Evolutionary conservation across 2,329 filamentous ascomycete species (phyloP), one percentile per base, ranked within the genome.

Genomic region (Curvularia eragrostidis): DNA sequence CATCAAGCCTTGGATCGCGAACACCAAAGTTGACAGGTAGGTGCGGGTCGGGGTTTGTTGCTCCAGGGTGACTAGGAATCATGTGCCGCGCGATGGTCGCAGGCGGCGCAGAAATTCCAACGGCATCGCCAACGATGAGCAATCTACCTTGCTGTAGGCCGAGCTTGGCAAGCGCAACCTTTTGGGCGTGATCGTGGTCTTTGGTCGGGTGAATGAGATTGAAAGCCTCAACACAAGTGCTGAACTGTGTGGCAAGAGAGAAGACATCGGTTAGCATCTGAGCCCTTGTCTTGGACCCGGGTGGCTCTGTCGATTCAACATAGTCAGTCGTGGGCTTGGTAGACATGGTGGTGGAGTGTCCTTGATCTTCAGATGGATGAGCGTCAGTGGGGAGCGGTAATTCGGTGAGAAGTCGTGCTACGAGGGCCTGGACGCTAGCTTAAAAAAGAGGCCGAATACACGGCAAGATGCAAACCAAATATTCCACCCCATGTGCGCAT

Each of bases 121-220:
- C 73, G 5, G 77, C 76, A 64, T 81, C 78, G n/a, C 80, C 80
- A 72, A 80, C 82, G 57, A 81, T 81, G 54, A 82, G 70, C 44
- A 82, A 72, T 24, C 80, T 73, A 36, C 79, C 79, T 65, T 82
- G 80, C 62, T 82, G 78, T 23, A 82, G 73, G 52, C 80, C 80
- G 5, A 82, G 69, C 51, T 77, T 75, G 3, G 77, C 72, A 26
- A 81, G 72, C 21, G 78, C 73, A 21, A 80, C 72, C 59, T 79
- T 79, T 60, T 82, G 79, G 13, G 72, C 70, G 56, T 75, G 76
- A 39, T 79, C 75, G 63, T 76, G 77, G 56, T 79, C 74, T 47
- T 78, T 78, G 47, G 71, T 69, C 0, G 79, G 77, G 54, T 80
- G 77, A 54, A 82, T 78, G 24, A 79, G 72, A 36, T 78, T 78